Base-by-base conservation (phyloP, 176 grass and related monocot genomes). In the Lolium perenne region DNA sequence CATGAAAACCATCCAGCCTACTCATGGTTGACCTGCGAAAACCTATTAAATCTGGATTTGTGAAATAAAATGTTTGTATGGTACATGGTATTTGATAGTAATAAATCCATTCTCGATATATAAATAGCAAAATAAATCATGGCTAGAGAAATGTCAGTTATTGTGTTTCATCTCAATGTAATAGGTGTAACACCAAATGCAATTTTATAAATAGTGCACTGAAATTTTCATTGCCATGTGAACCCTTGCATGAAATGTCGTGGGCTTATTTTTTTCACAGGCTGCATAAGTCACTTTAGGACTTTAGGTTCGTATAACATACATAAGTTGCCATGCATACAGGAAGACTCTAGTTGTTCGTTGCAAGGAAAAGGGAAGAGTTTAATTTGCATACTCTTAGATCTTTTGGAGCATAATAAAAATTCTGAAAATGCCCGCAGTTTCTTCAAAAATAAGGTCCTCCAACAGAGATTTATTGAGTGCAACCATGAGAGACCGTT, bases 1-100 rank as follows among this genome's bases (percentile, higher is more conserved):
- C 51, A 77, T 23, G 91, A 88, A 38, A 66, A 69, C 87, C 80
- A 91, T 25, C 84, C 89, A 18, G 84, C 89, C 62, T 87, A 86
- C 63, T 84, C 80, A 66, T 87, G 89, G 73, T 87, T 45, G 80
- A 91, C 8, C 70, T 71, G 20, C 26, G 21, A 53, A 46, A 77
- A 71, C 53, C 18, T 79, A 77, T 32, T 22, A 14, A 51, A 38
- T 86, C 21, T 86, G 21, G 8, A 6, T 68, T 65, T 82, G 78
- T 38, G 77, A 60, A 15, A 74, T 4, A 64, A 74, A 4, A 2
- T 68, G 21, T 77, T 17, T 26, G 4, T 38, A 41, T 48, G 13
- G 76, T 38, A 7, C 8, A 14, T 45, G 64, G 1, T 38, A 68
- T 57, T 77, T 76, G 18, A 35, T 35, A 58, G 32, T 35, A 35